phyloP scores from a whole-genome alignment of 148 eudicot genomes.

The Dysphania ambrosioides region DNA sequence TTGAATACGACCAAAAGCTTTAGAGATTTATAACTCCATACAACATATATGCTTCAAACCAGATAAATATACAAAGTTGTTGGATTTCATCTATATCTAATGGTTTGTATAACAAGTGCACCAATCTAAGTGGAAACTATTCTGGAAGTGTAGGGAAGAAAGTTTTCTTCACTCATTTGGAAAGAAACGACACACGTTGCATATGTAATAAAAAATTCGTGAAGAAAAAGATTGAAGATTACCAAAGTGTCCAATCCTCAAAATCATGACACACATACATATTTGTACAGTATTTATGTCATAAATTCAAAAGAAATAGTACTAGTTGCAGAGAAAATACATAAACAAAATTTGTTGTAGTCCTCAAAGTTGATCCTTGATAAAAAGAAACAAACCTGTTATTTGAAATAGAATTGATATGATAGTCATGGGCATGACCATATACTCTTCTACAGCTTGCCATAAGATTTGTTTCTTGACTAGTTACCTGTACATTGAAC shows the following conservation, averaged over 20 bases:
- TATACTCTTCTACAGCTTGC: constrained; percentile 74
- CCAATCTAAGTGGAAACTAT: neutral
- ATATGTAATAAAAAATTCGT: too few relatives aligned
- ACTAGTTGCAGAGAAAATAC: too few relatives aligned
- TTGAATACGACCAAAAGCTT: neutral
- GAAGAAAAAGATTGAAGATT: too few relatives aligned
- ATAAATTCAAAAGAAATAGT: too few relatives aligned
- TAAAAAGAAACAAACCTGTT: constrained; percentile 44
- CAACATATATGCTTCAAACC: neutral
- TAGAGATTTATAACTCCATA: neutral
- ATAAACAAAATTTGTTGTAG: neutral
- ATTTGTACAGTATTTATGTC: too few relatives aligned
- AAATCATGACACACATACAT: neutral
- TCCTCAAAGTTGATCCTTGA: neutral
- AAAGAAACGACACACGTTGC: too few relatives aligned
- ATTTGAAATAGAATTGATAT: constrained; percentile 74
- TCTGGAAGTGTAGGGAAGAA: too few relatives aligned
- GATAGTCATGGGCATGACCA: constrained; percentile 86
- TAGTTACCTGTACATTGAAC: constrained; percentile 46
- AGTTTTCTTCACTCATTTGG: too few relatives aligned
- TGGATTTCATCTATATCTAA: neutral
- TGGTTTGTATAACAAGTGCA: neutral
- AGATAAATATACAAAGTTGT: neutral
- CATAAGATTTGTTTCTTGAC: constrained; percentile 62
- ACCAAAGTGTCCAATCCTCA: neutral